A percentile compares a stretch with the other conserved stretches of the same genome.
Evolutionary conservation across 805 yeast genomes (phyloP).

Genomic region (Candida corydali): DNA sequence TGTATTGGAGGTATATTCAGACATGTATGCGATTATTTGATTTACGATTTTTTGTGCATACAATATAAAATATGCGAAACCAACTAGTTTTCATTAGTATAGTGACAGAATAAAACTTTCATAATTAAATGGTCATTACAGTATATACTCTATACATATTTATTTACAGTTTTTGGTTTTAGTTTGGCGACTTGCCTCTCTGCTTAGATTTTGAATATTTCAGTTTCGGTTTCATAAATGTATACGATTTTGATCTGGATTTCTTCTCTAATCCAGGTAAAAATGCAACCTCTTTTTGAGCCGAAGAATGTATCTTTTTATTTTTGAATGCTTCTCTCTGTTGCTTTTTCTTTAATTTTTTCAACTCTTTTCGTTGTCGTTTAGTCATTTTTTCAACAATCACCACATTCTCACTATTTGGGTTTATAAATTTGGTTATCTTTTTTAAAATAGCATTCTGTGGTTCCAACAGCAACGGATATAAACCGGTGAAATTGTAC

Average conservation of each 20-base stretch:
- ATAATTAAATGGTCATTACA: too few relatives aligned
- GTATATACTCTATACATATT: too few relatives aligned
- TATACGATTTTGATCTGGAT: neutral
- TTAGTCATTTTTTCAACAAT: neutral
- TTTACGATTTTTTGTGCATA: neutral
- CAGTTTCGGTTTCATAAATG: too few relatives aligned
- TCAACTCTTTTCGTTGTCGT: neutral
- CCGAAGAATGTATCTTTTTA: neutral
- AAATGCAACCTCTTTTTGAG: neutral
- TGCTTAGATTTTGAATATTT: too few relatives aligned
- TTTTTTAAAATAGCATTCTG: neutral
- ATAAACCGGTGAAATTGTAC: neutral
- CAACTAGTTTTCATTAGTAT: too few relatives aligned
- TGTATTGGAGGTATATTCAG: slow-evolving; percentile 32
- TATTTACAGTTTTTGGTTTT: too few relatives aligned
- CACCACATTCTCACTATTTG: neutral
- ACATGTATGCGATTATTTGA: slow-evolving; percentile 29
- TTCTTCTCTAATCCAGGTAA: neutral
- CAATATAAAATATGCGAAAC: neutral
- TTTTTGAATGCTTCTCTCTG: neutral
- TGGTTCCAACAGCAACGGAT: neutral
- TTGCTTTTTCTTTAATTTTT: neutral
- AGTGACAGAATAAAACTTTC: too few relatives aligned
- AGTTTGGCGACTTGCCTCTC: too few relatives aligned
- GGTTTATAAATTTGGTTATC: neutral